Conservation (phyloP, 805 yeast genomes). For the Pichia occidentalis region DNA sequence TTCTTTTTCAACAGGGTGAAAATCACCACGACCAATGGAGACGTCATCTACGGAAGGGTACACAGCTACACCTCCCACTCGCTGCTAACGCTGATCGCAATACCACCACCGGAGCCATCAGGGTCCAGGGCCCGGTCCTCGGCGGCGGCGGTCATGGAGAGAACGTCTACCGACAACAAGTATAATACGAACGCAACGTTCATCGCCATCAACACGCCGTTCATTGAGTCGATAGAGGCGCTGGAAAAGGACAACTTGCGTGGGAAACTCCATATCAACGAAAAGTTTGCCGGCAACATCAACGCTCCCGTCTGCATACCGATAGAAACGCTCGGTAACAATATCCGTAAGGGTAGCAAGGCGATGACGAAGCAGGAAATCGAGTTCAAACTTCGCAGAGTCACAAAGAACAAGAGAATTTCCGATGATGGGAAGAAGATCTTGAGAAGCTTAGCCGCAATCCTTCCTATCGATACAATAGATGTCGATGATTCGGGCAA, state of each 20-base stretch:
- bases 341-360: conserved; percentile 16
- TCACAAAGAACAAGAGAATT: conserved; percentile 19
- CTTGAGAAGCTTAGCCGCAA: conserved; percentile 21
- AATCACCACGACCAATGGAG: conserved; percentile 44
- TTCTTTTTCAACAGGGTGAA: conserved; percentile 38
- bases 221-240: conserved; percentile 46
- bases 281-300: conserved; percentile 18
- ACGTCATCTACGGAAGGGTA: conserved; percentile 50
- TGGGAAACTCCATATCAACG: conserved; percentile 16
- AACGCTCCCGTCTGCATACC: conserved; percentile 21
- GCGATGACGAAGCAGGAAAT: conserved; percentile 18
- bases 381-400: conserved; percentile 20
- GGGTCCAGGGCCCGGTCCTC: neutral
- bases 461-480: conserved; percentile 30
- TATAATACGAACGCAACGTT: conserved; percentile 24
- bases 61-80: conserved; percentile 51
- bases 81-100: conserved; percentile 26
- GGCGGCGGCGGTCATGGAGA: neutral
- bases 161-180: neutral
- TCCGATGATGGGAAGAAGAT: conserved; percentile 26
- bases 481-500: conserved; percentile 31
- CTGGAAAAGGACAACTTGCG: conserved; percentile 34
- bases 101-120: conserved; percentile 12
- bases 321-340: conserved; percentile 15
- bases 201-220: conserved; percentile 49